These are phyloP conservation scores for Exophiala bonariae DNA, from an alignment of 2,329 filamentous ascomycete genomes.

Conservation along the genomic window DNA sequence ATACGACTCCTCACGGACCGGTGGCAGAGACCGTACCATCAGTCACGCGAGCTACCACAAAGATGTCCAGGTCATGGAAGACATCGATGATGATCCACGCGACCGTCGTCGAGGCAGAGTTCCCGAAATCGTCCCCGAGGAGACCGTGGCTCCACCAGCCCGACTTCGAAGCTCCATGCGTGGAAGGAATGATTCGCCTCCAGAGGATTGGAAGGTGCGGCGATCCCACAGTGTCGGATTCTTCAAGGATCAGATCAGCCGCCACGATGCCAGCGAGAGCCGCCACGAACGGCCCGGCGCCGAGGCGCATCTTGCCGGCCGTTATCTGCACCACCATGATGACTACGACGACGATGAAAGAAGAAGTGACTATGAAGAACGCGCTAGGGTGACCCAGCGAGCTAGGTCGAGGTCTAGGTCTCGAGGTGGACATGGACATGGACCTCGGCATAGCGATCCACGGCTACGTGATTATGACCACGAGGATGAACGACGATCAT, in stretches of 20 bases:
- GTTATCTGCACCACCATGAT: conserved; percentile 15
- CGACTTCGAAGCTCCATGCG: conserved; percentile 17
- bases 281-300: conserved; percentile 25
- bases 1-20: conserved; percentile 8
- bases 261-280: conserved; percentile 24
- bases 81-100: conserved; percentile 17
- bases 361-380: conserved; percentile 9
- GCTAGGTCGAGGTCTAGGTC: conserved; percentile 26
- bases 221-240: conserved; percentile 22
- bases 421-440: neutral
- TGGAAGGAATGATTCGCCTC: conserved; percentile 16
- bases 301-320: conserved; percentile 22
- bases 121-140: conserved; percentile 9
- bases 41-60: conserved; percentile 11
- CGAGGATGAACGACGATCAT: conserved; percentile 28
- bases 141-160: conserved; percentile 4
- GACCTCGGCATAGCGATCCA: conserved; percentile 27
- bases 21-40: conserved; percentile 9
- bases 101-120: conserved; percentile 10
- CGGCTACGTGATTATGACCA: conserved; percentile 25
- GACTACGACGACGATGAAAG: conserved; percentile 12
- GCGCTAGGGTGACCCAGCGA: conserved; percentile 33
- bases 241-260: conserved; percentile 18
- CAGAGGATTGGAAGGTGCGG: conserved; percentile 7
- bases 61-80: conserved; percentile 23